Evolutionary conservation across 1,284 basidiomycete genomes (phyloP).

Genomic region (Vanrija sp.): DNA sequence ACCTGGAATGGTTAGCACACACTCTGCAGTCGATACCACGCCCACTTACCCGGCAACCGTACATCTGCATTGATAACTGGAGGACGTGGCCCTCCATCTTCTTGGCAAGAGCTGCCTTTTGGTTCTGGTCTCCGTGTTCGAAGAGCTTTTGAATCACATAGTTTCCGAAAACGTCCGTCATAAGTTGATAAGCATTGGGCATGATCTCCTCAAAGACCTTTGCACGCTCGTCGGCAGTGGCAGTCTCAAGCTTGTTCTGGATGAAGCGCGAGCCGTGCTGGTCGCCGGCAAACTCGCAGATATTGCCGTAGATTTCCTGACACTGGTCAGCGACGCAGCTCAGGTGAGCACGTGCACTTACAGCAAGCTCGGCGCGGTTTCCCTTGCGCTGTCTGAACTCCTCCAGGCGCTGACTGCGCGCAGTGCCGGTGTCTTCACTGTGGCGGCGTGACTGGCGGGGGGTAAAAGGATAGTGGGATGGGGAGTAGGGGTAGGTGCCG

Average conservation of each 20-base stretch:
- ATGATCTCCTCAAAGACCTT: slow-evolving; percentile 87
- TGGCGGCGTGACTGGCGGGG: slow-evolving; percentile 4
- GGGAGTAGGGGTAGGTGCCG: slow-evolving; percentile 5
- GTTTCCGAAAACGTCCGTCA: slow-evolving; percentile 96
- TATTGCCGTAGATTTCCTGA: slow-evolving; percentile 72
- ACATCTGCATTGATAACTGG: slow-evolving; percentile 82
- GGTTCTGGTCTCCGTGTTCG: slow-evolving; percentile 75
- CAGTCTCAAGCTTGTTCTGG: slow-evolving; percentile 75
- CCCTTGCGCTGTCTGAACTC: slow-evolving; percentile 78
- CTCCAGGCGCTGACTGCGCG: slow-evolving; percentile 70
- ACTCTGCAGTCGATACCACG: no score
- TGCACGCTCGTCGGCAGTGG: slow-evolving; percentile 71
- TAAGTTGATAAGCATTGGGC: slow-evolving; percentile 72
- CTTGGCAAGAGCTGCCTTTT: slow-evolving; percentile 66
- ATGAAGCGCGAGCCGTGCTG: slow-evolving; percentile 91
- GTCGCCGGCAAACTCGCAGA: slow-evolving; percentile 91
- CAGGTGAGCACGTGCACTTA: slow-evolving; percentile 41
- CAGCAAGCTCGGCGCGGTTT: slow-evolving; percentile 71
- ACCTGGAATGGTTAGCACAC: slow-evolving; percentile 19
- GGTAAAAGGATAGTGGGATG: background rate
- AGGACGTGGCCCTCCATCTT: slow-evolving; percentile 78
- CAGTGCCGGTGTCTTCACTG: slow-evolving; percentile 6
- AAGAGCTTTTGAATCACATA: slow-evolving; percentile 95
- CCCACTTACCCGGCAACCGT: slow-evolving; percentile 64
- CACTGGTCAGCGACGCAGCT: background rate